phyloP scores from a whole-genome alignment of 257 asterid species.

The Rehmannia glutinosa region DNA sequence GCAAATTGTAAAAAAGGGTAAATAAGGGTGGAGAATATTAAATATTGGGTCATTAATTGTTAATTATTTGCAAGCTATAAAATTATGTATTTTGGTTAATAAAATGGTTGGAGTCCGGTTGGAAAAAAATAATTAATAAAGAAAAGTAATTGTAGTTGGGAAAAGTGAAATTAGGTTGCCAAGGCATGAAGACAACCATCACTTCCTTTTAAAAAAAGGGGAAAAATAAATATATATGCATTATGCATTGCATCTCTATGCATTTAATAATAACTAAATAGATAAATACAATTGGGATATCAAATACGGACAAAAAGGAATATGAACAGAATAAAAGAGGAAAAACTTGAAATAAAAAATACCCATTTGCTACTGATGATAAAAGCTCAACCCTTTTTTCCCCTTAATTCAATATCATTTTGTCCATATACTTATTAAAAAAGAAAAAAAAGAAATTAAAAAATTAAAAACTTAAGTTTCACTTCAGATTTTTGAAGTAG shows the following conservation, averaged over 20 bases:
- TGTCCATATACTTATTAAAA: too few species aligned
- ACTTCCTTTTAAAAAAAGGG: slow-evolving; percentile 31
- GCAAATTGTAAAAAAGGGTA: slow-evolving; percentile 22
- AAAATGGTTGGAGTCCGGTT: slow-evolving; percentile 78
- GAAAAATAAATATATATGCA: slow-evolving; percentile 27
- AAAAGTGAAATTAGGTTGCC: slow-evolving; percentile 98
- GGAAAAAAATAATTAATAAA: slow-evolving; percentile 8
- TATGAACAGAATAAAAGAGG: slow-evolving; percentile 21
- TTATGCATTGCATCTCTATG: slow-evolving; percentile 26
- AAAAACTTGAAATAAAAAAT: background rate
- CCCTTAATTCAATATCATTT: background rate
- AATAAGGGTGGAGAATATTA: slow-evolving; percentile 29
- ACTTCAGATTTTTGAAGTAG: too few species aligned
- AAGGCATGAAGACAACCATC: slow-evolving; percentile 74
- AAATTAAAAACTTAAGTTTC: too few species aligned
- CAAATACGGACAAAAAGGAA: slow-evolving; percentile 47
- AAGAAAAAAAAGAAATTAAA: too few species aligned
- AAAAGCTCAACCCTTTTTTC: background rate
- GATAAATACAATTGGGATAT: slow-evolving; percentile 14
- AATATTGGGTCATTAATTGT: slow-evolving; percentile 42
- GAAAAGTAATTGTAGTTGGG: slow-evolving; percentile 62
- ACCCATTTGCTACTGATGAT: slow-evolving; percentile 14
- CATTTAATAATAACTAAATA: slow-evolving; percentile 22
- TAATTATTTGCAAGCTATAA: slow-evolving; percentile 40
- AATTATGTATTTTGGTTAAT: slow-evolving; percentile 87